Percentiles rank a stretch among this genome's conserved stretches.
These are phyloP conservation scores for Monilinia fructigena DNA, from an alignment of 2,329 filamentous ascomycete genomes.

Conservation along the genomic window DNA sequence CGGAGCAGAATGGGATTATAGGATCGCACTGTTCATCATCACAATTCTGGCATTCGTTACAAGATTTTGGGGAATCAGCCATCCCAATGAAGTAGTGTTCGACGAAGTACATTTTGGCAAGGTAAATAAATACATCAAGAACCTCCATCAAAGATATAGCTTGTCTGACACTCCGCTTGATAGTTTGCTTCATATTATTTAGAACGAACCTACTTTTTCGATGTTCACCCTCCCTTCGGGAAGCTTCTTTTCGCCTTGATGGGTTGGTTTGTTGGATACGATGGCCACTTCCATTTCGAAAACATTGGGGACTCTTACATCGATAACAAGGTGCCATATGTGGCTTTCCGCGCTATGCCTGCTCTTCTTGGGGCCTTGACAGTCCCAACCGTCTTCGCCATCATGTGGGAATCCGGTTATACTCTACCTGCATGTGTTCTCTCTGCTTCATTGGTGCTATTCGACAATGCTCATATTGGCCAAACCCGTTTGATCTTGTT, in stretches of 20 bases:
- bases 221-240: constrained; percentile 96
- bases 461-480: constrained; percentile 97
- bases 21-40: constrained; percentile 72
- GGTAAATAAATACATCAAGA: constrained; percentile 51
- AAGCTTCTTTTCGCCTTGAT: constrained; percentile 97
- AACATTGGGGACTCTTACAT: constrained; percentile 99
- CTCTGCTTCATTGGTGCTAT: constrained; percentile 80
- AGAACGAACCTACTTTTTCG: constrained; percentile 98
- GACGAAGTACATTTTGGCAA: constrained; percentile 99
- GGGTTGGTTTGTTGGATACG: constrained; percentile 96
- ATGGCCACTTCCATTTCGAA: constrained; percentile 96
- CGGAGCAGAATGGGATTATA: constrained; percentile 77
- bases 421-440: constrained; percentile 89
- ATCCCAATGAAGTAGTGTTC: constrained; percentile 96
- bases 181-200: constrained; percentile 81
- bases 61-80: constrained; percentile 92
- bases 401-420: constrained; percentile 99
- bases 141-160: neutral
- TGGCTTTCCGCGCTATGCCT: constrained; percentile 91
- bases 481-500: constrained; percentile 94
- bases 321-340: constrained; percentile 93
- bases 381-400: constrained; percentile 89
- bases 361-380: constrained; percentile 89
- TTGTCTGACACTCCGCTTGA: constrained; percentile 26
- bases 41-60: constrained; percentile 85